These are phyloP conservation scores for Eucalyptus erythrocorys DNA, from an alignment of 345 rosid genomes.

Conservation along the genomic window DNA sequence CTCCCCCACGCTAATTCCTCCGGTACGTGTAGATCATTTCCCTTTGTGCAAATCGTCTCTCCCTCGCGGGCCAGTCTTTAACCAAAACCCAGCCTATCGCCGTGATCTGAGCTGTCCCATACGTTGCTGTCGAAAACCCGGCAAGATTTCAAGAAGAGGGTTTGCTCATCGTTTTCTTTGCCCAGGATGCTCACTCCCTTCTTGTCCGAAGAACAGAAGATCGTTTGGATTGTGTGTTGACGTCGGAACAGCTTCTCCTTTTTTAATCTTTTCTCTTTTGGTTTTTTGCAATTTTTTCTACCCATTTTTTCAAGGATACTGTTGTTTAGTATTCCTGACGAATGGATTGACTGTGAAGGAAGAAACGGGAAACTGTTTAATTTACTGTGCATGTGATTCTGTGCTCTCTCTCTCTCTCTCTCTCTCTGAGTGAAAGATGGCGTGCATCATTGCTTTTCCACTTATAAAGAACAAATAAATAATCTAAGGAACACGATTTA, in stretches of 20 bases:
- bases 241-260: neutral
- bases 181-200: neutral
- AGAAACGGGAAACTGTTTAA: neutral
- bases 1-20: slow-evolving; percentile 28
- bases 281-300: neutral
- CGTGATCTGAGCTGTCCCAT: neutral
- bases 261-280: neutral
- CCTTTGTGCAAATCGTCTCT: neutral
- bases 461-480: neutral
- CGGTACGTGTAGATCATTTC: slow-evolving; percentile 25
- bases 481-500: neutral
- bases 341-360: neutral
- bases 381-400: neutral
- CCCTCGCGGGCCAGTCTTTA: neutral
- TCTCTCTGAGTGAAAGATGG: neutral
- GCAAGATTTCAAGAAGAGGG: neutral
- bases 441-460: neutral
- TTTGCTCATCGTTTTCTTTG: neutral
- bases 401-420: neutral
- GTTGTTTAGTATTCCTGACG: neutral
- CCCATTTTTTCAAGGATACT: neutral
- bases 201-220: neutral
- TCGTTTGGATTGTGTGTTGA: neutral
- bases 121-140: neutral
- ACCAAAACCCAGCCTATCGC: neutral